phyloP scores from a whole-genome alignment of 345 rosid genomes.

The Heritiera fomes region DNA sequence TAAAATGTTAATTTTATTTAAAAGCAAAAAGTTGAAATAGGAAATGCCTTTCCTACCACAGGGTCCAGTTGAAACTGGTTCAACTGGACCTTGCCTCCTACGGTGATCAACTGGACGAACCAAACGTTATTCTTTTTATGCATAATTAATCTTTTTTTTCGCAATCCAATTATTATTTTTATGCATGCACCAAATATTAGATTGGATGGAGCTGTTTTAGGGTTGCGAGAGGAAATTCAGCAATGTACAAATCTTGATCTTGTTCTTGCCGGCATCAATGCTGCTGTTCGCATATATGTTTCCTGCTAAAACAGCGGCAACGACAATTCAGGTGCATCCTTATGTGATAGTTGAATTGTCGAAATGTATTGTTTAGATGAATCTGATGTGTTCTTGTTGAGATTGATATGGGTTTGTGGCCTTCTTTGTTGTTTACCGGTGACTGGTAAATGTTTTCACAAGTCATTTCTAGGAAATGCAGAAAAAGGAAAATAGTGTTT shows the following conservation, averaged over 20 bases:
- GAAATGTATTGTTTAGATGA: slow-evolving; percentile 9
- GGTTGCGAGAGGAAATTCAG: slow-evolving; percentile 5
- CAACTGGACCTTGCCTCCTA: too few relatives aligned
- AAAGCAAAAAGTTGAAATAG: too few relatives aligned
- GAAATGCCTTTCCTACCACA: too few relatives aligned
- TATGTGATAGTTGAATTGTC: slow-evolving; percentile 3
- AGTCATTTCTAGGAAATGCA: slow-evolving; percentile 1
- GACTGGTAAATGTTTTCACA: background rate
- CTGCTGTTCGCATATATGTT: background rate
- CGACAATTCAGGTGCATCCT: background rate
- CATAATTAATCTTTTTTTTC: too few relatives aligned
- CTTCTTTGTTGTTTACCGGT: slow-evolving; percentile 7
- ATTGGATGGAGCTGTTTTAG: background rate
- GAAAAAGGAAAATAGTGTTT: background rate
- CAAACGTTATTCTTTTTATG: too few relatives aligned
- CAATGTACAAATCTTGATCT: background rate
- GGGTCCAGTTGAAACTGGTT: too few relatives aligned
- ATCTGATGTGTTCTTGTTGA: slow-evolving; percentile 18
- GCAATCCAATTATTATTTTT: too few relatives aligned
- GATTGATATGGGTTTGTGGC: slow-evolving; percentile 18
- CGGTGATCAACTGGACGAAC: too few relatives aligned
- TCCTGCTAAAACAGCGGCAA: background rate
- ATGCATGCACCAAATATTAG: too few relatives aligned
- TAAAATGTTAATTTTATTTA: too few relatives aligned
- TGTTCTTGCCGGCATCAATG: slow-evolving; percentile 3